Conservation (phyloP, 192 early-diverging fungal genomes). For the Chytriomyces sp. region DNA sequence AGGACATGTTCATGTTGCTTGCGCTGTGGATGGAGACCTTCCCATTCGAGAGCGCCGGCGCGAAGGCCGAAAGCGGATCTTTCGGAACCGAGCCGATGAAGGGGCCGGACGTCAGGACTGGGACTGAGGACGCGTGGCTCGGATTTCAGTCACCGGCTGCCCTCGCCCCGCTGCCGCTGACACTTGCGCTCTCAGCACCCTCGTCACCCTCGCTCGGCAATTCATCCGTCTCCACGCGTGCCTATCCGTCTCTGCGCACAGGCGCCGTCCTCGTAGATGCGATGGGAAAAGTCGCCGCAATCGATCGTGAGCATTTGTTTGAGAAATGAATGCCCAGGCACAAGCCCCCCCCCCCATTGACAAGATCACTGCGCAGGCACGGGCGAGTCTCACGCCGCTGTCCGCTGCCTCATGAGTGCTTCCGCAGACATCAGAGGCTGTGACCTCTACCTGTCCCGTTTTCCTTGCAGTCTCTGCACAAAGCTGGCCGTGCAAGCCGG, state of each 20-base stretch:
- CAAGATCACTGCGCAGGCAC: slow-evolving; percentile 10
- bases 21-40: slow-evolving; percentile 29
- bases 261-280: slow-evolving; percentile 41
- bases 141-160: not conserved
- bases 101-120: too few relatives aligned
- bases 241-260: slow-evolving; percentile 21
- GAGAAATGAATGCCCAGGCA: too few relatives aligned
- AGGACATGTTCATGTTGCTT: slow-evolving; percentile 25
- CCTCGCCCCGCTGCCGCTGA: not conserved
- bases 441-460: slow-evolving; percentile 48
- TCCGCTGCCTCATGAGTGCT: slow-evolving; percentile 33
- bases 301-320: slow-evolving; percentile 26
- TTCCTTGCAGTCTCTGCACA: slow-evolving; percentile 45
- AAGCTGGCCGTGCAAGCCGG: slow-evolving; percentile 48
- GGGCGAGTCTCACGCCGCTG: slow-evolving; percentile 43
- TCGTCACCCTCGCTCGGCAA: not conserved
- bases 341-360: too few relatives aligned
- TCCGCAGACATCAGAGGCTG: slow-evolving; percentile 36
- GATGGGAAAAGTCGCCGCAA: slow-evolving; percentile 31
- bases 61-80: too few relatives aligned
- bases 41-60: too few relatives aligned
- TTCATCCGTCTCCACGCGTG: not conserved
- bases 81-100: too few relatives aligned
- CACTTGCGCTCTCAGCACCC: not conserved
- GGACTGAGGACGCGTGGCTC: not conserved